Conservation (phyloP, 176 grass and related monocot species). For the Aegilops sharonensis region DNA sequence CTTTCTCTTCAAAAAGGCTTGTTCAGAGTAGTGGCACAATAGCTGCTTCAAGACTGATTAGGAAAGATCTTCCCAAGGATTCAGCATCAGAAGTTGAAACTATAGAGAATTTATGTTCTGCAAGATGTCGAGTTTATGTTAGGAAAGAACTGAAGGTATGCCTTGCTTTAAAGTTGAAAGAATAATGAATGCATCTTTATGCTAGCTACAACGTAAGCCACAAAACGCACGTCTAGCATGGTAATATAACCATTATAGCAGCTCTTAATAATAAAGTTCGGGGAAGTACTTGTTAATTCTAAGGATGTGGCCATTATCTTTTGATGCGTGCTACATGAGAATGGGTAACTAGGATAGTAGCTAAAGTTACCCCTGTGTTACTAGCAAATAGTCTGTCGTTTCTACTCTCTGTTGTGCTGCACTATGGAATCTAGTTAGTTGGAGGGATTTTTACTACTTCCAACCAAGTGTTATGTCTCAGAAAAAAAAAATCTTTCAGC, state of each 20-base stretch:
- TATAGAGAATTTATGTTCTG: conserved; percentile 44
- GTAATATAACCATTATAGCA: neutral
- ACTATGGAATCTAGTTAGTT: neutral
- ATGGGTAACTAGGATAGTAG: neutral
- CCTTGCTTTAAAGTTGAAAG: conserved; percentile 10
- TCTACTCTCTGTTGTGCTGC: conserved; percentile 6
- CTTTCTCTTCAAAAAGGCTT: conserved; percentile 93
- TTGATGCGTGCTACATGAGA: conserved; percentile 5
- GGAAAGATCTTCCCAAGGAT: conserved; percentile 67
- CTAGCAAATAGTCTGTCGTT: neutral
- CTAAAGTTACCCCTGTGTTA: neutral
- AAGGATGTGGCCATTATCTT: neutral
- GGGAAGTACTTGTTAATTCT: conserved; percentile 8
- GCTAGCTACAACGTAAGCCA: neutral
- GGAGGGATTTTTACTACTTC: neutral
- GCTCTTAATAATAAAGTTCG: conserved; percentile 3
- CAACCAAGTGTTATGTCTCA: neutral
- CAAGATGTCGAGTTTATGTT: conserved; percentile 75
- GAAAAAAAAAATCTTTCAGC: neutral
- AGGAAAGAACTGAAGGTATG: conserved; percentile 78
- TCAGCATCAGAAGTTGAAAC: conserved; percentile 35
- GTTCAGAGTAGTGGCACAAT: conserved; percentile 58
- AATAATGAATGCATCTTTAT: conserved; percentile 14
- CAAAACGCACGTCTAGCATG: conserved; percentile 4
- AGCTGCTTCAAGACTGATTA: conserved; percentile 76